Evolutionary conservation across 805 yeast species (phyloP).

Genomic region (Sugiyamaella qingdaonensis): DNA sequence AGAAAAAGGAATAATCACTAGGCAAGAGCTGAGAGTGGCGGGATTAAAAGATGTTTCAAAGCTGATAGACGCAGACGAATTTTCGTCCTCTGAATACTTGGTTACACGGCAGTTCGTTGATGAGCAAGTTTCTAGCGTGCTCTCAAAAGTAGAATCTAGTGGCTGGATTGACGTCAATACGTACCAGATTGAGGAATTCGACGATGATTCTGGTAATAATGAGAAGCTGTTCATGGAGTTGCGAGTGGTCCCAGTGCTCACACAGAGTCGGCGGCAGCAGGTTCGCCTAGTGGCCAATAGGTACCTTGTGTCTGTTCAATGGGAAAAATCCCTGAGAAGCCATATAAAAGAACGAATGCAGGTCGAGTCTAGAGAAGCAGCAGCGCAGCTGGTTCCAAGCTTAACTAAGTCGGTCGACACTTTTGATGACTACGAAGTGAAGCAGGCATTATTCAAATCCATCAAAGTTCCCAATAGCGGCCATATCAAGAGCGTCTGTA

Average conservation of each 20-base stretch:
- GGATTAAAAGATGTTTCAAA: conserved; percentile 4
- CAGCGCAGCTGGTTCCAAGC: not conserved
- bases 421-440: not conserved
- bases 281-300: not conserved
- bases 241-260: not conserved
- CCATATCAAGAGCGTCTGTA: not conserved
- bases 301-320: conserved; percentile 2
- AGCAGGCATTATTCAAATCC: not conserved
- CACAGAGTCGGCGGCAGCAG: not conserved
- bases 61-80: not conserved
- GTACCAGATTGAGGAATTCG: not conserved
- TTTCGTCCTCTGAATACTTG: not conserved
- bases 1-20: not conserved
- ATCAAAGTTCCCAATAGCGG: not conserved
- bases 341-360: not conserved
- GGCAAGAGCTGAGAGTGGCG: not conserved
- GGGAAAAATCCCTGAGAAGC: not conserved
- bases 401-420: not conserved
- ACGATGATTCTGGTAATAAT: not conserved
- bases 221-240: not conserved
- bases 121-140: not conserved
- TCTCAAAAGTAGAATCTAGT: not conserved
- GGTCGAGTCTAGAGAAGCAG: not conserved
- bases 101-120: conserved; percentile 6
- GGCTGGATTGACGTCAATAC: conserved; percentile 11